Conservation (phyloP, 805 yeast species). For the Zygotorulaspora danielsina region DNA sequence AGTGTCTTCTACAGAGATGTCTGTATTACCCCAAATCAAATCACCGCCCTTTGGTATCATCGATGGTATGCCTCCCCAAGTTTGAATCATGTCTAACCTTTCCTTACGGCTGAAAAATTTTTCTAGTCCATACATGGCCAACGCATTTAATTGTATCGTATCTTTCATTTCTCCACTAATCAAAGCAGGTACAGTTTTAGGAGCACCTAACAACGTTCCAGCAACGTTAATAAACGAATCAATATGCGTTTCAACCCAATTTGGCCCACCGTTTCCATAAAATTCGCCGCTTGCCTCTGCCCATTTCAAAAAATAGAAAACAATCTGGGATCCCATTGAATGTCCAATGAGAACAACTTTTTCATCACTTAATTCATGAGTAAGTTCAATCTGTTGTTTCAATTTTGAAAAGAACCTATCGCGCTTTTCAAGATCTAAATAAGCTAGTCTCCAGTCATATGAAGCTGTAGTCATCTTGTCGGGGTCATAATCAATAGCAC, state of each 20-base stretch:
- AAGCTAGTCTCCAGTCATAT: conserved; percentile 94
- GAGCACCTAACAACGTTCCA: conserved; percentile 90
- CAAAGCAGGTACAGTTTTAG: conserved; percentile 86
- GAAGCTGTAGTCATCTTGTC: conserved; percentile 86
- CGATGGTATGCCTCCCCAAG: conserved; percentile 89
- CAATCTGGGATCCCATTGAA: conserved; percentile 94
- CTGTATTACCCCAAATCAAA: conserved; percentile 75
- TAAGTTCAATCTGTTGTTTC: conserved; percentile 66
- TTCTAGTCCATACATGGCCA: conserved; percentile 92
- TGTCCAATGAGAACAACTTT: conserved; percentile 82
- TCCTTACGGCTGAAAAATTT: conserved; percentile 88
- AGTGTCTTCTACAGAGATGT: conserved; percentile 68
- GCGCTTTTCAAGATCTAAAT: conserved; percentile 78
- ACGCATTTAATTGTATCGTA: conserved; percentile 86
- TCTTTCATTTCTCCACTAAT: conserved; percentile 98
- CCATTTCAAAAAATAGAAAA: conserved; percentile 90
- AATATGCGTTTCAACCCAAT: conserved; percentile 83
- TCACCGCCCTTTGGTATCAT: conserved; percentile 97
- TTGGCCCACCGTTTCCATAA: conserved; percentile 87
- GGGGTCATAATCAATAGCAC: conserved; percentile 91
- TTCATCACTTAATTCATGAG: conserved; percentile 47
- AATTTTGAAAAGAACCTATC: conserved; percentile 81
- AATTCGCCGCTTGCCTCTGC: conserved; percentile 79
- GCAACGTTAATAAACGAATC: conserved; percentile 81
- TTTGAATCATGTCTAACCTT: conserved; percentile 75